Base-by-base conservation (phyloP, 2,329 filamentous ascomycete genomes). In the Alternaria ventricosa region DNA sequence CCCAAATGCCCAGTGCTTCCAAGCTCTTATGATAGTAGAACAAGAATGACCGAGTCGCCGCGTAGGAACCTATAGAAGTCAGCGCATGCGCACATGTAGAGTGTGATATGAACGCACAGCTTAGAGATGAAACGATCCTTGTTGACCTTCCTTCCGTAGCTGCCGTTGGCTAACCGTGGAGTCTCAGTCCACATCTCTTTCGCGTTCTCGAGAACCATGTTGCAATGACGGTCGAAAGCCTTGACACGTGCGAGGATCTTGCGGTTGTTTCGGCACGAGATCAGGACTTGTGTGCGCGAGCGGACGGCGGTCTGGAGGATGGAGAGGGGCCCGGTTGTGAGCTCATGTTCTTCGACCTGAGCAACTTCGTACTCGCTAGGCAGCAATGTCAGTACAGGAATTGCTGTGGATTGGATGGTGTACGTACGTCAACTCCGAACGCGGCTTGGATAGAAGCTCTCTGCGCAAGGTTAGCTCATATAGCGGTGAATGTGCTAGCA, bases 131-230 rank as follows among this genome's bases (percentile, higher is more conserved):
- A 97, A 45, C 96, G 87, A 82, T 99, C 96, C 88, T 98, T 97
- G 85, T 99, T 99, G 67, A 98, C 93, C 47, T 92, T 90, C 75
- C 91, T 86, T 60, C 94, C 94, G 84, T 94, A 94, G 85, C 95
- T 96, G 70, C 95, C 95, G 70, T 90, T 91, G 22, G 92, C 89
- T 76, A 92, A 87, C 65, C 89, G 86, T 53, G 95, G 94, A 60
- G 92, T 96, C 84, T 99, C 96, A 10, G 94, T 97, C 96, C 96
- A 99, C 95, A 99, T 98, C 84, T 99, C 96, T 87, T 96, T 96
- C 46, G 96, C 94, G 73, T 97, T 97, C 85, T 97, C 94, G 51
- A 97, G 86, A 4, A 97, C 92, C 96, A 99, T 98, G 84, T 99
- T 99, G 88, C 94, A 98, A 83, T 99, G 96, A 65, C 96, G 88